Base-by-base conservation (phyloP, 257 asterid species). In the Ajuga chamaepitys region DNA sequence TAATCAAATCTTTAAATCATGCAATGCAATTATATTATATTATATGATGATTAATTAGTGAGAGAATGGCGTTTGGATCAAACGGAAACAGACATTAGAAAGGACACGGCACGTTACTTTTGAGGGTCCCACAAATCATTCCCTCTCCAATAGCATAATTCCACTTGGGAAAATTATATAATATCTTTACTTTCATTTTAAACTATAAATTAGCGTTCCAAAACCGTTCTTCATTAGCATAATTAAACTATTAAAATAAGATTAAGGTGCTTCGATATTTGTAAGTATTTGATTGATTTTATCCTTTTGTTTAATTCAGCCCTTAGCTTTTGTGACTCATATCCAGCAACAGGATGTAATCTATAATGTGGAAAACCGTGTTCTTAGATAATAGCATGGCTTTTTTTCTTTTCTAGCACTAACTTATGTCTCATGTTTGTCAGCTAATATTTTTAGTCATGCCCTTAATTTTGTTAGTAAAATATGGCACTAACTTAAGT, bases 131-230 rank as follows among this genome's bases (percentile, higher is more conserved):
- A 73, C 82, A 74, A 58, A 73, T 79, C 82, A 74, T 81, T 83
- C 83, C 74, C 72, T 76, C 76, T 75, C 78, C 88, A 80, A 74
- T 60, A 57, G 75, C 80, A 68, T 57, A 79, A 79, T 10, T 73
- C 86, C 83, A 79, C 38, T 53, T 76, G 66, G 6, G 9, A 46
- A 56, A 75, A 60, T n/a, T 50, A 67, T 60, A 42, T 59, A 77
- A 68, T 70, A 67, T 59, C 66, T 13, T 12, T 51, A 22, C 18
- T 74, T 76, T 50, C 26, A 59, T 66, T 10, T 73, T 5, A 4
- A 9, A 58, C 7, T 30, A 1, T 30, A 51, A 71, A 54, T 50
- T 66, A 75, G 81, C 86, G 81, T 79, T 75, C 74, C 80, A 55
- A 62, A 78, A 38, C 60, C 77, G 81, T 61, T 87, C 74, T 46